Conservation (phyloP, 768 basidiomycete species). For the Psilocybe sp. region DNA sequence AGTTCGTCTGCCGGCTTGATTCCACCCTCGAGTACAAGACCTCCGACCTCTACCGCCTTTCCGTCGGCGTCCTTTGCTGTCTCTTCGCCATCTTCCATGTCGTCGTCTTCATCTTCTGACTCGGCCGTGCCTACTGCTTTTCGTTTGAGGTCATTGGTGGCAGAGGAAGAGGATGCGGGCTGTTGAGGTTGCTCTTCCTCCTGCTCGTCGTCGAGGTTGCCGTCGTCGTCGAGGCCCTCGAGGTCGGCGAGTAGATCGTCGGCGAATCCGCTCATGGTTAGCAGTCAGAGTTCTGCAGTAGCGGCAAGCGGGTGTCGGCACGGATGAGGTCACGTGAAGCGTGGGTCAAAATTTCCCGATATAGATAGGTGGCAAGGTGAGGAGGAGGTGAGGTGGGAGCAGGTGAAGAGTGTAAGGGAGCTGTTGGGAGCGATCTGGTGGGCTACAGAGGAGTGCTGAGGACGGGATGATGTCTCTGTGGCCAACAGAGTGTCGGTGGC, state of each 20-base stretch:
- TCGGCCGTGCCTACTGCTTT: constrained; percentile 48
- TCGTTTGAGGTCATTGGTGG: constrained; percentile 49
- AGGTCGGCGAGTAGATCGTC: constrained; percentile 93
- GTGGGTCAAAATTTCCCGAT: constrained; percentile 2
- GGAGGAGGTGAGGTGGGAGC: no score
- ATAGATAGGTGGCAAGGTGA: no score
- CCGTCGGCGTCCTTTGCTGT: constrained; percentile 42
- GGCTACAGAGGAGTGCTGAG: no score
- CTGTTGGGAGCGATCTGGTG: no score
- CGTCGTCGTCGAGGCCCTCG: constrained; percentile 77
- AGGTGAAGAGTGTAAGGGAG: no score
- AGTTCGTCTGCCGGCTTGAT: constrained; percentile 93
- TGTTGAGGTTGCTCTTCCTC: constrained; percentile 20
- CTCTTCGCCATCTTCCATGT: constrained; percentile 44
- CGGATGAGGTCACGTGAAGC: not conserved
- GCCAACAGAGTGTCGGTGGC: no score
- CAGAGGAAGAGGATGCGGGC: constrained; percentile 7
- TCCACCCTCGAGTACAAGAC: constrained; percentile 81
- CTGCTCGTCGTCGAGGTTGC: constrained; percentile 48
- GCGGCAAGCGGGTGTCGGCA: not conserved
- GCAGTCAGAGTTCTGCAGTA: not conserved
- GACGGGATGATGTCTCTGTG: no score
- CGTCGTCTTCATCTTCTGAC: constrained; percentile 51
- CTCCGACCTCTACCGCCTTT: constrained; percentile 43
- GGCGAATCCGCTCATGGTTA: constrained; percentile 74